phyloP scores from a whole-genome alignment of 1,284 basidiomycete species.

The Cryptococcus neoformans region DNA sequence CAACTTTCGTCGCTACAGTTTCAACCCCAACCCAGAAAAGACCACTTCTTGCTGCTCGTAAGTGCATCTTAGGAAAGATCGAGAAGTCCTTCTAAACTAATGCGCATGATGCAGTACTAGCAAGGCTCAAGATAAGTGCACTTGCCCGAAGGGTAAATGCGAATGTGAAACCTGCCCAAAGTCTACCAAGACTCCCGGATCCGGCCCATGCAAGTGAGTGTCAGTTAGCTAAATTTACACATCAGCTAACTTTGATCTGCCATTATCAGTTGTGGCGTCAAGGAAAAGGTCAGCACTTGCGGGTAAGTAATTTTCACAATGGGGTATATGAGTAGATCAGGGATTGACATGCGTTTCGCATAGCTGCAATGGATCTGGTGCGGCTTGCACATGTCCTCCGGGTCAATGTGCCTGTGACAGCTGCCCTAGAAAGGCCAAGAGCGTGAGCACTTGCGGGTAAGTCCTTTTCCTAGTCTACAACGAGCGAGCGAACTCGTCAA shows the following conservation, averaged over 20 bases:
- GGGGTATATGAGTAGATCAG: neutral
- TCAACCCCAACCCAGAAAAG: neutral
- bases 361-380: conserved; percentile 1
- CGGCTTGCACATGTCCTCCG: neutral
- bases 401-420: conserved; percentile 3
- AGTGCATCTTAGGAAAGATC: neutral
- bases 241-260: neutral
- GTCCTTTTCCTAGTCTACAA: neutral
- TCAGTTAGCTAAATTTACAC: neutral
- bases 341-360: neutral
- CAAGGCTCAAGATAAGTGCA: conserved; percentile 7
- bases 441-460: neutral
- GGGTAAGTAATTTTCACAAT: neutral
- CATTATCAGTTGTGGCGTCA: neutral
- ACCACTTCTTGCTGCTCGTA: neutral
- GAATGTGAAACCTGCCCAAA: conserved; percentile 18
- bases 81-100: too few species aligned
- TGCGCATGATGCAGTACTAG: neutral
- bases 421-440: conserved; percentile 9
- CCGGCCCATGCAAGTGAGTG: conserved; percentile 11
- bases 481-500: too few species aligned
- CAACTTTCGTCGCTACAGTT: neutral
- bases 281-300: conserved; percentile 7
- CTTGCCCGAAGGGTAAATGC: conserved; percentile 24
- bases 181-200: conserved; percentile 16